These are phyloP conservation scores for Penicillium sp. DNA, from an alignment of 2,329 filamentous ascomycete species.

Conservation along the genomic window DNA sequence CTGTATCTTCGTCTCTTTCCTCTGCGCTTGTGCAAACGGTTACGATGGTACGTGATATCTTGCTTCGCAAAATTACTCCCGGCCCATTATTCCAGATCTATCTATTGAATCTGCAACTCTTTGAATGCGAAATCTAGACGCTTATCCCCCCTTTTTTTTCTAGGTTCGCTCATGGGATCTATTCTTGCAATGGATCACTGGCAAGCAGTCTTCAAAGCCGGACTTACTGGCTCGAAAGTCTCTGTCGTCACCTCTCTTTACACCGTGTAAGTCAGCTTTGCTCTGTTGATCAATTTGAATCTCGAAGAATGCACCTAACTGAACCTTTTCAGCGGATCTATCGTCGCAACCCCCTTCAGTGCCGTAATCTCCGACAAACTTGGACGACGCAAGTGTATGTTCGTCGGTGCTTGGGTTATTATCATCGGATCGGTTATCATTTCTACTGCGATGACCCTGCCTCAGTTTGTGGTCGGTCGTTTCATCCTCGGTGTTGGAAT, in stretches of 20 bases:
- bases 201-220: conserved; percentile 47
- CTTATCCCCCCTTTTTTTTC: background rate
- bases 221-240: conserved; percentile 44
- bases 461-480: conserved; percentile 53
- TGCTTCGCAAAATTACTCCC: background rate
- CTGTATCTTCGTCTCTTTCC: conserved; percentile 48
- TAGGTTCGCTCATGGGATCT: conserved; percentile 37
- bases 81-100: background rate
- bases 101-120: too few relatives aligned
- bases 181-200: conserved; percentile 35
- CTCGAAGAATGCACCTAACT: background rate
- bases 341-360: conserved; percentile 42
- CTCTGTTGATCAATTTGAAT: too few relatives aligned
- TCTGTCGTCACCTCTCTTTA: conserved; percentile 52
- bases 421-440: conserved; percentile 52
- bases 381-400: conserved; percentile 54
- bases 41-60: conserved; percentile 29
- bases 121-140: background rate
- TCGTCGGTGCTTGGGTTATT: conserved; percentile 49
- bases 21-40: conserved; percentile 38
- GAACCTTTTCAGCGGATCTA: conserved; percentile 42
- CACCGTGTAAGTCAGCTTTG: conserved; percentile 47
- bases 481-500: conserved; percentile 55
- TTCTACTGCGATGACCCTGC: conserved; percentile 39
- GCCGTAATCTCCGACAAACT: conserved; percentile 52